These are phyloP conservation scores for Corylus heterophylla DNA, from an alignment of 306 rosid species.

Conservation along the genomic window DNA sequence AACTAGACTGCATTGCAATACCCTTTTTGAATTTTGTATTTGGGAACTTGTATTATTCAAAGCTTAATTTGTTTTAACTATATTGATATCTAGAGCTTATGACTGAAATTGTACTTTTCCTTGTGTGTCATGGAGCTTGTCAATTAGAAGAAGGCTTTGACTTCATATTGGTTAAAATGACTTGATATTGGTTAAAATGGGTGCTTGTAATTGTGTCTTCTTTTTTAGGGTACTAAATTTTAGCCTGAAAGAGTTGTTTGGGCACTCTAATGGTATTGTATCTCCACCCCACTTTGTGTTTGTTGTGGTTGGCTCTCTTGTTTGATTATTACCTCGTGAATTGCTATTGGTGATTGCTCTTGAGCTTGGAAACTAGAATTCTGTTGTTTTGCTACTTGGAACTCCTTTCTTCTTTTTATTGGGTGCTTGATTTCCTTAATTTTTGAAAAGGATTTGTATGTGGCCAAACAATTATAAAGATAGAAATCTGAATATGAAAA, in stretches of 20 bases:
- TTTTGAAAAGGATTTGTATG: not conserved
- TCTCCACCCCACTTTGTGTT: not conserved
- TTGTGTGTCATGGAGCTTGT: not conserved
- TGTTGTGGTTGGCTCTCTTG: not conserved
- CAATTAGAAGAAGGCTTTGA: not conserved
- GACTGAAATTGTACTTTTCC: not conserved
- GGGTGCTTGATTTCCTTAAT: not conserved
- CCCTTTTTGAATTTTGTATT: not conserved
- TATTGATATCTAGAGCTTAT: not conserved
- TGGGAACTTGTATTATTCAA: not conserved
- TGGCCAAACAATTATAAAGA: not conserved
- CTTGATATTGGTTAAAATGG: not conserved
- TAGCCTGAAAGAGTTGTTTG: not conserved
- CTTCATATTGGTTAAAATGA: not conserved
- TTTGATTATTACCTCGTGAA: not conserved
- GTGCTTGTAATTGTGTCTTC: not conserved
- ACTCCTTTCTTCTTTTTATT: not conserved
- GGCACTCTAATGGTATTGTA: not conserved
- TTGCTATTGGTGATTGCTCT: not conserved
- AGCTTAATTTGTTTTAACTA: not conserved
- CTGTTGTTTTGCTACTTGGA: not conserved
- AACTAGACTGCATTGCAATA: not conserved
- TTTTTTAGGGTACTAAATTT: not conserved
- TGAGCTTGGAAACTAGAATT: not conserved
- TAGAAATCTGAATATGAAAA: not conserved